Conservation (phyloP, 345 rosid genomes). For the Geranium rotundifolium region DNA sequence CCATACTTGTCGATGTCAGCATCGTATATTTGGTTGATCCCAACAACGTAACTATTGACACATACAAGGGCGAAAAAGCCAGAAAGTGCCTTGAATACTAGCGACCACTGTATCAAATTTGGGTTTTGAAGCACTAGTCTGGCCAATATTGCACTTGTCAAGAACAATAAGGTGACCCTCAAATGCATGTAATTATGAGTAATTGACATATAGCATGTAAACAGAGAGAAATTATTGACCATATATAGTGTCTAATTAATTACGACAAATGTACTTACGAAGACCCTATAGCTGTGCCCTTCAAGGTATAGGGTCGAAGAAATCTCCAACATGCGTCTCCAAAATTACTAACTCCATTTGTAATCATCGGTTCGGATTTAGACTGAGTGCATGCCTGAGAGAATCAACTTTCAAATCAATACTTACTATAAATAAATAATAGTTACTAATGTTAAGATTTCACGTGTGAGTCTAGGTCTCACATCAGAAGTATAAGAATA, state of each 20-base stretch:
- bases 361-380: slow-evolving; percentile 56
- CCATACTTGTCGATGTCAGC: slow-evolving; percentile 93
- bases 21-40: slow-evolving; percentile 95
- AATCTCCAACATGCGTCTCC: slow-evolving; percentile 94
- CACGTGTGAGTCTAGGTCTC: too few species aligned
- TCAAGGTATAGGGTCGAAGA: slow-evolving; percentile 87
- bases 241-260: too few species aligned
- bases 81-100: slow-evolving; percentile 63
- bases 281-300: slow-evolving; percentile 84
- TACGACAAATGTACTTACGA: too few species aligned
- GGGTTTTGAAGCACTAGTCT: slow-evolving; percentile 80
- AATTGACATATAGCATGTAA: too few species aligned
- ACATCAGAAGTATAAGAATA: too few species aligned
- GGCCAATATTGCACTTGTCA: slow-evolving; percentile 74
- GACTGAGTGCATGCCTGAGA: slow-evolving; percentile 27
- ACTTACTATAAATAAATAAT: too few species aligned
- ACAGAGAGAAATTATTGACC: too few species aligned
- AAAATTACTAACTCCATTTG: slow-evolving; percentile 39
- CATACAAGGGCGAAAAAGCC: slow-evolving; percentile 84
- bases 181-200: not conserved
- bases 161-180: slow-evolving; percentile 8
- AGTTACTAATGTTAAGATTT: too few species aligned
- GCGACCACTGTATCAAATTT: slow-evolving; percentile 67
- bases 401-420: too few species aligned
- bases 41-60: slow-evolving; percentile 88